Evolutionary conservation across 129 eudicot genomes (phyloP), one percentile per base, ranked within the genome.

Genomic region (Lonicera japonica): DNA sequence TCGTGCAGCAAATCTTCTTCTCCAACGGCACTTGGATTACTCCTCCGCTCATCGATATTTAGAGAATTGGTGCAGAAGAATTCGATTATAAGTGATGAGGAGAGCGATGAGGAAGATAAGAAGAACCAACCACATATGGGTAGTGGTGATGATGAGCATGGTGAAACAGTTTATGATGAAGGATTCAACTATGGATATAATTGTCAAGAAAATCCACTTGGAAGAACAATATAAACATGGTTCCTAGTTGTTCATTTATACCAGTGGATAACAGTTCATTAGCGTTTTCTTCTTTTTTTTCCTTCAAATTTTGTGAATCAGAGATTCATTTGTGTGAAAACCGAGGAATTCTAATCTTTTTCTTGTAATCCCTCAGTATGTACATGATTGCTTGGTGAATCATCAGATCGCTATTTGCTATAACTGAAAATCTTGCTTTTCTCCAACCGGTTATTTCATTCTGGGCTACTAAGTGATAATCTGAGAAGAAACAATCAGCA

Each of bases 11-110:
- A 80, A 53, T 67, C 95, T 11, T 63, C 77, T 45, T 78, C 89
- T 34, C 89, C 87, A 47, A 83, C 90, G 11, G 95, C 95, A 55
- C 82, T 86, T 18, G 80, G 84, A 60, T 68, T 86, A 11, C 81
- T 86, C 41, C 84, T 86, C 25, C 71, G 75, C 25, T 86, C 95
- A 45, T 87, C 95, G 9, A 61, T 87, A 17, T 87, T 83, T 61
- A 75, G 75, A 66, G 95, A 87, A 67, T 82, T 87, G 56, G 90
- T 87, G 19, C 75, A 80, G 81, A 83, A 83, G 77, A 87, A 87
- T 72, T 72, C 87, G 8, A 65, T 52, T 43, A 64, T 55, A 21
- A 66, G 56, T 23, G 79, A 74, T 16, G 85, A 80, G 14, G 79
- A 80, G 40, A 71, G 57, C 8, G 82, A 77, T 55, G 78, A 39